Evolutionary conservation across 805 yeast genomes (phyloP), one percentile per base, ranked within the genome.

Genomic region (Kuraishia hungarica): DNA sequence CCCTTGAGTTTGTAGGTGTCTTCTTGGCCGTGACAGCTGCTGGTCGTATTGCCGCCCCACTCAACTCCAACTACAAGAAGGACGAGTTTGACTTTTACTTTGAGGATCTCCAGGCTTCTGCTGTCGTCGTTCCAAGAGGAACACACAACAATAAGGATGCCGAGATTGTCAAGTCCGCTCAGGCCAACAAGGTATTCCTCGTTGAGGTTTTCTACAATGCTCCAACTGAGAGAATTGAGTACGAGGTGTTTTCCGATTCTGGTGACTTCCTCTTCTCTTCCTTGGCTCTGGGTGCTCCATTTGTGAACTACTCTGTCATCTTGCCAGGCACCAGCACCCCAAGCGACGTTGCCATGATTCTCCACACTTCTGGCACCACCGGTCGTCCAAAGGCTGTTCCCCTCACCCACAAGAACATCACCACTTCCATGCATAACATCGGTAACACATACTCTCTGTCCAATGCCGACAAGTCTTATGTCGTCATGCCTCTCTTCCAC

Each of bases 321-420:
- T 68, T 77, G 56, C 77, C 80, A 22, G 80, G 81, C 2, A 67
- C 59, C 53, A 74, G 83, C 2, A 58, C 65, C 17, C 77, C 82
- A 1, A 68, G 75, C 51, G 86, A 83, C 56, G 75, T 81, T 43
- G 89, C 89, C 2, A 68, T 86, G 66, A 81, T 86, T 24, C 69
- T 86, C 51, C 90, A 86, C 67, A 86, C 92, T 8, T 80, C 86
- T 51, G 92, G 92, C 29, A 86, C 91, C 8, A 86, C 91, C 1
- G 89, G 90, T 2, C 76, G 84, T 53, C 91, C 91, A 53, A 86
- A 86, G 66, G 86, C 87, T 8, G 91, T 86, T 1, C 90, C 91
- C 6, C 67, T 86, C 63, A 75, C 87, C 43, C 91, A 86, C 64
- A 66, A 72, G 29, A 86, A 86, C 68, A 76, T 86, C 65, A 75